Evolutionary conservation across 768 basidiomycete species (phyloP).

Genomic region (Suillus placidus): DNA sequence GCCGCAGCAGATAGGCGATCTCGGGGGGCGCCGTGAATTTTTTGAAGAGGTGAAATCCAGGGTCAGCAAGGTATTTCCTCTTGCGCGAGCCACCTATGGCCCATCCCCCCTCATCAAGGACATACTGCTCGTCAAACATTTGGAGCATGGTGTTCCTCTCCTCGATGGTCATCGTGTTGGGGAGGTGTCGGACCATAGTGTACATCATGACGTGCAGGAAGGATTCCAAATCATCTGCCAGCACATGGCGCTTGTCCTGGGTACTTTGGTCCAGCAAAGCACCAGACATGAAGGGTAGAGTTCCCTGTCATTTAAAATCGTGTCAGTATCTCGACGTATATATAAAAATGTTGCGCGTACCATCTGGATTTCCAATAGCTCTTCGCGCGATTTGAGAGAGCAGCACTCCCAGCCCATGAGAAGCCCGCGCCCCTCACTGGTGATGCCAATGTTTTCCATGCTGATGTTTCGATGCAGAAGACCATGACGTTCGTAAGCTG

Average conservation of each 20-base stretch:
- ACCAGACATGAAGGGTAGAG: slow-evolving; percentile 23
- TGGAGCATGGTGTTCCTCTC: background rate
- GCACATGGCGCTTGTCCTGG: slow-evolving; percentile 7
- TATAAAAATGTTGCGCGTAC: background rate
- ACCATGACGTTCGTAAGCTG: slow-evolving; percentile 15
- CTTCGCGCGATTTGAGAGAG: background rate
- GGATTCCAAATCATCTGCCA: slow-evolving; percentile 14
- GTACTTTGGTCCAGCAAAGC: slow-evolving; percentile 11
- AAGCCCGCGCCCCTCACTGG: slow-evolving; percentile 13
- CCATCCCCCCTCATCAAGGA: background rate
- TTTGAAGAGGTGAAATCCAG: background rate
- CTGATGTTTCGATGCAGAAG: slow-evolving; percentile 32
- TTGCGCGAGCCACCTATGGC: background rate
- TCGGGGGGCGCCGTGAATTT: background rate
- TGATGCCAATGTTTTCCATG: slow-evolving; percentile 24
- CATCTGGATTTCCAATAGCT: background rate
- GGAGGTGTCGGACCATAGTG: slow-evolving; percentile 16
- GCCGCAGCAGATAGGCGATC: background rate
- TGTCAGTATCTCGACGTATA: background rate
- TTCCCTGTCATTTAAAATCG: slow-evolving; percentile 6
- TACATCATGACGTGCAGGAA: slow-evolving; percentile 17
- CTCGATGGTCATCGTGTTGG: slow-evolving; percentile 10
- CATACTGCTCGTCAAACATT: background rate
- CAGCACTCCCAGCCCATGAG: slow-evolving; percentile 30
- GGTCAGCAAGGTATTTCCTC: background rate